Evolutionary conservation across 176 grass and related monocot species (phyloP).

Genomic region (Bonia amplexicaulis): DNA sequence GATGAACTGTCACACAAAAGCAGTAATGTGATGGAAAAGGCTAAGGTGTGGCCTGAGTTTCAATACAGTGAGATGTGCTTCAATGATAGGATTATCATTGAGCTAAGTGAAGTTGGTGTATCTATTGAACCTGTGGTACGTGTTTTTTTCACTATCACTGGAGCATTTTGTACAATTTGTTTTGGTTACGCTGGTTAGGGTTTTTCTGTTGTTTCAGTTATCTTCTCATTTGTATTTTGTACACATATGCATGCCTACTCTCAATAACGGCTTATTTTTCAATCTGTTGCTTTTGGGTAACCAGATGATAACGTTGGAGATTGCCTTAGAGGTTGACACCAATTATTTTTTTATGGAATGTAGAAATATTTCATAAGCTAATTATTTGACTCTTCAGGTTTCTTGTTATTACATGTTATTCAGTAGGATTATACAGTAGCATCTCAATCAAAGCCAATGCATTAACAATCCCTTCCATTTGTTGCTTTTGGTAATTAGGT

Average conservation of each 20-base stretch:
- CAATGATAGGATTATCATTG: constrained; percentile 65
- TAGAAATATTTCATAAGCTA: background rate
- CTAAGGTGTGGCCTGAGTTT: constrained; percentile 52
- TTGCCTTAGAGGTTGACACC: background rate
- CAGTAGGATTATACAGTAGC: background rate
- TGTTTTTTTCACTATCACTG: constrained; percentile 2
- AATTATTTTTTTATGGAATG: background rate
- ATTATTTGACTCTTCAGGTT: background rate
- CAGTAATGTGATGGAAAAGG: constrained; percentile 33
- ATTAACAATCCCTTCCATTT: background rate
- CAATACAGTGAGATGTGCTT: constrained; percentile 72
- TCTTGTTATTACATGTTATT: constrained; percentile 1
- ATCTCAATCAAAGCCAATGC: background rate
- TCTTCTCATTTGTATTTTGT: constrained; percentile 7
- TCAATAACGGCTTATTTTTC: background rate
- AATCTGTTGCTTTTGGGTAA: background rate
- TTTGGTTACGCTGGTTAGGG: background rate
- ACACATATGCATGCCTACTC: background rate
- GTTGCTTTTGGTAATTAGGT: background rate
- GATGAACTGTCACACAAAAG: constrained; percentile 43
- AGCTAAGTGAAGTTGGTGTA: constrained; percentile 72
- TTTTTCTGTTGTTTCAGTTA: background rate
- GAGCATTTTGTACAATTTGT: constrained; percentile 8
- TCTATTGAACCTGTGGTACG: constrained; percentile 68
- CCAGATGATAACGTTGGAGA: constrained; percentile 1